Percentiles rank a stretch among this genome's conserved stretches.
Conservation (phyloP, 2,329 filamentous ascomycete genomes). For the Ambrosiella xylebori region DNA sequence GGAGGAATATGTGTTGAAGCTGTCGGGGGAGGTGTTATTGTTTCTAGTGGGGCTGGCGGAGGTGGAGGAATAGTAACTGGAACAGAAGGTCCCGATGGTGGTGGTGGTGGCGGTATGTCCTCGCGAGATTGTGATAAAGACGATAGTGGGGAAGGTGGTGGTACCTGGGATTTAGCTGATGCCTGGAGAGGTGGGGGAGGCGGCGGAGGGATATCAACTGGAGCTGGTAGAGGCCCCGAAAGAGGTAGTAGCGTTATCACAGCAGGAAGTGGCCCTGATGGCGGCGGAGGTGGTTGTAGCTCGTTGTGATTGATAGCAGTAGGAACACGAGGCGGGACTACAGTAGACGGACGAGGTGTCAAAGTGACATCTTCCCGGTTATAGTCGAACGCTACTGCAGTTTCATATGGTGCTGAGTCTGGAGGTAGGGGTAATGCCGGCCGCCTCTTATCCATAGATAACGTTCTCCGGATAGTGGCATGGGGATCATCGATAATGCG, state of each 20-base stretch:
- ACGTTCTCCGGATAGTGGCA: neutral
- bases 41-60: neutral
- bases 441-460: neutral
- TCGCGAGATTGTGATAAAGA: neutral
- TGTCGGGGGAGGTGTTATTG: neutral
- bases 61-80: neutral
- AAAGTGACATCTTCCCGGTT: conserved; percentile 2
- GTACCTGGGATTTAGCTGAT: neutral
- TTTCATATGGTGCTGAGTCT: neutral
- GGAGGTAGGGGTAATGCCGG: neutral
- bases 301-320: conserved; percentile 1
- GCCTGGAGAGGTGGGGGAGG: neutral
- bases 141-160: neutral
- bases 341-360: neutral
- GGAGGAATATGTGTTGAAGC: neutral
- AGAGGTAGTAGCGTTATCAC: neutral
- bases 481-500: neutral
- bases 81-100: neutral
- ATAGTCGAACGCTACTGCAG: neutral
- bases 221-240: neutral
- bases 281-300: neutral
- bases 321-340: neutral
- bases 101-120: neutral
- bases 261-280: neutral
- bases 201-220: neutral